Conservation (phyloP, 768 basidiomycete genomes). For the Pleurotus ostreatus region DNA sequence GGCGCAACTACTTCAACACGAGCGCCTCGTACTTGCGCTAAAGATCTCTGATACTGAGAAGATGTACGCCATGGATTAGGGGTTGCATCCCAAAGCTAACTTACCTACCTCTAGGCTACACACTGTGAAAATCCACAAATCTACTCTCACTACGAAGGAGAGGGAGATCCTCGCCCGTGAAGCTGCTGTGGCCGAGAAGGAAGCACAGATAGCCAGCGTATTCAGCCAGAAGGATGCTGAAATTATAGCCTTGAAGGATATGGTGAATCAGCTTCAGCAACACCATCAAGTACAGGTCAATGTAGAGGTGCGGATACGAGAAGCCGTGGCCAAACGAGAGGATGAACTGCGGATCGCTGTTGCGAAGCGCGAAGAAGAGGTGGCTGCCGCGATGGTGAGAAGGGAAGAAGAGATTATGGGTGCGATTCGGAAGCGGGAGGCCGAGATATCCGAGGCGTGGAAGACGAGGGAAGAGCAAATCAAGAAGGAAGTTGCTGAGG, state of each 20-base stretch:
- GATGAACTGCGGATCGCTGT: constrained; percentile 66
- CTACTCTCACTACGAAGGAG: constrained; percentile 52
- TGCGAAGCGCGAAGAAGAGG: constrained; percentile 66
- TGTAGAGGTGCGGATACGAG: constrained; percentile 44
- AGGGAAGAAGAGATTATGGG: constrained; percentile 72
- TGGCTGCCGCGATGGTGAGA: constrained; percentile 56
- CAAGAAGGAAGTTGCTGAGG: constrained; percentile 44
- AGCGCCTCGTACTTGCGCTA: constrained; percentile 65
- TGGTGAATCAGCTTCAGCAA: constrained; percentile 39
- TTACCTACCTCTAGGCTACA: constrained; percentile 41
- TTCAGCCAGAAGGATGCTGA: constrained; percentile 60
- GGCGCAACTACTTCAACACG: constrained; percentile 75
- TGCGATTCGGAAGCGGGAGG: constrained; percentile 60
- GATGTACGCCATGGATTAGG: constrained; percentile 43
- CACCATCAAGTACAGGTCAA: constrained; percentile 18
- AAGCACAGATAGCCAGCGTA: constrained; percentile 42
- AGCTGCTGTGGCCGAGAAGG: constrained; percentile 47
- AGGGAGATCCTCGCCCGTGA: constrained; percentile 58
- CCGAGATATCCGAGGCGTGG: constrained; percentile 62
- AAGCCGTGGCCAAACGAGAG: constrained; percentile 60
- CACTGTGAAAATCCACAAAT: constrained; percentile 61
- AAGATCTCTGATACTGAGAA: constrained; percentile 78
- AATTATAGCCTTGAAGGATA: constrained; percentile 42
- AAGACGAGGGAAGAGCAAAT: constrained; percentile 45
- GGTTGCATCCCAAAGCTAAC: background rate